A percentile compares a stretch with the other conserved stretches of the same genome.
Evolutionary conservation across 192 early-diverging fungal species (phyloP).

Genomic region (Mortierella antarctica): DNA sequence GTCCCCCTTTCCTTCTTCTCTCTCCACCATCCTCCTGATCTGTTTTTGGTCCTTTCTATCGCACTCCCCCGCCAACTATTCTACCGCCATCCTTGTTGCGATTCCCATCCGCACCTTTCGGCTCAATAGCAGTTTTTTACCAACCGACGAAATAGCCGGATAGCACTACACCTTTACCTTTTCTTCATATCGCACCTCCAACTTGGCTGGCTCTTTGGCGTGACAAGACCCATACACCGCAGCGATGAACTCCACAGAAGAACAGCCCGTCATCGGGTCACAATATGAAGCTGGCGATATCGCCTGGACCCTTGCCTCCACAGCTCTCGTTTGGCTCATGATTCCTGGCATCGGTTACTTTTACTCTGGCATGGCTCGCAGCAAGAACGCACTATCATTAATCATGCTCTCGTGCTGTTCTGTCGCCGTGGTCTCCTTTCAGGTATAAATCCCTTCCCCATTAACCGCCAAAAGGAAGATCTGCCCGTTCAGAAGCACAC

Average conservation of each 20-base stretch:
- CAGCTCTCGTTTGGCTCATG: conserved; percentile 94
- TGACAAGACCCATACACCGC: neutral
- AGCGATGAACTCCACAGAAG: conserved; percentile 24
- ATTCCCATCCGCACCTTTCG: too few relatives aligned
- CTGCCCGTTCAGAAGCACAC: too few relatives aligned
- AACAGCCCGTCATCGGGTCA: conserved; percentile 15
- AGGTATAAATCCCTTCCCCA: conserved; percentile 52
- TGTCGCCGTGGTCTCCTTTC: conserved; percentile 86
- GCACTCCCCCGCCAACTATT: too few relatives aligned
- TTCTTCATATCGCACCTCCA: neutral
- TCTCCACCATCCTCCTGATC: too few relatives aligned
- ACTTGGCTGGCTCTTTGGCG: neutral
- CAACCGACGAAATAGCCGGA: neutral
- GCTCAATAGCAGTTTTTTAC: neutral
- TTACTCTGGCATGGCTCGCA: conserved; percentile 93
- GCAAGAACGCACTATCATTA: conserved; percentile 94
- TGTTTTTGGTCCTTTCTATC: too few relatives aligned
- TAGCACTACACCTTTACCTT: neutral
- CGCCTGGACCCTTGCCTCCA: conserved; percentile 72
- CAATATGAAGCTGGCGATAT: conserved; percentile 63
- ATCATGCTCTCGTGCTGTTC: conserved; percentile 86
- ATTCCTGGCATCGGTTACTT: conserved; percentile 95
- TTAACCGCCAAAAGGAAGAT: neutral
- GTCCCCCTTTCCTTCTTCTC: too few relatives aligned
- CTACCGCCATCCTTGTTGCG: too few relatives aligned